Evolutionary conservation across 495 filamentous ascomycete genomes (phyloP).

Genomic region (Clohesyomyces aquaticus): DNA sequence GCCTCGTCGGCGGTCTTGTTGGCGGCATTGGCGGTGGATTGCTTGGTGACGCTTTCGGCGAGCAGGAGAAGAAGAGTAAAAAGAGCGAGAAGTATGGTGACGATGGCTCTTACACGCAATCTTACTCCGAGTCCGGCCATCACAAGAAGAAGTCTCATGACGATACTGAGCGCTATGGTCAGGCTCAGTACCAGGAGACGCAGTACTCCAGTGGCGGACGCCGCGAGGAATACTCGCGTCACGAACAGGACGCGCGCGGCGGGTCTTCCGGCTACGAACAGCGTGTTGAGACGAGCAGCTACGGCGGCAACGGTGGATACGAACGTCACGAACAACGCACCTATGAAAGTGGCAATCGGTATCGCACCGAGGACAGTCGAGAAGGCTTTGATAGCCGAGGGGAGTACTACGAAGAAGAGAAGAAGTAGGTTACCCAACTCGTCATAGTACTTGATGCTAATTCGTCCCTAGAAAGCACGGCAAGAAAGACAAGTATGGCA

Average conservation of each 20-base stretch:
- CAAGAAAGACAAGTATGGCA: conserved; percentile 20
- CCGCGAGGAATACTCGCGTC: conserved; percentile 51
- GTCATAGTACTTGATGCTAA: background rate
- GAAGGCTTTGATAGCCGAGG: conserved; percentile 39
- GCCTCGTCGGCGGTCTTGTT: conserved; percentile 53
- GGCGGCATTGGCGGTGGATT: conserved; percentile 45
- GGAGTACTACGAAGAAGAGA: conserved; percentile 40
- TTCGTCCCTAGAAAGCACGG: background rate
- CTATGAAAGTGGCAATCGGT: conserved; percentile 41
- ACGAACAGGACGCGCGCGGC: conserved; percentile 41
- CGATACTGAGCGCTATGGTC: conserved; percentile 51
- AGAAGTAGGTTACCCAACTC: conserved; percentile 26
- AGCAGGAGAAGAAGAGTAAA: conserved; percentile 52
- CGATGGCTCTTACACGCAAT: conserved; percentile 52
- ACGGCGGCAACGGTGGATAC: conserved; percentile 40
- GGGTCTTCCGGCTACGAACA: conserved; percentile 42
- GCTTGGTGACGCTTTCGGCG: conserved; percentile 45
- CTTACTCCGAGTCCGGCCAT: conserved; percentile 52
- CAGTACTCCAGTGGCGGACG: conserved; percentile 51
- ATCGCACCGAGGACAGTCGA: conserved; percentile 33
- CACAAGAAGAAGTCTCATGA: conserved; percentile 40
- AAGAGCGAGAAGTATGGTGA: conserved; percentile 42
- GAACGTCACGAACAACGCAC: conserved; percentile 39
- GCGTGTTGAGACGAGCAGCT: conserved; percentile 29
- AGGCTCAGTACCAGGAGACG: conserved; percentile 53